Conservation (phyloP, 2,329 filamentous ascomycete genomes). For the Ceratocystis cacaofunesta region DNA sequence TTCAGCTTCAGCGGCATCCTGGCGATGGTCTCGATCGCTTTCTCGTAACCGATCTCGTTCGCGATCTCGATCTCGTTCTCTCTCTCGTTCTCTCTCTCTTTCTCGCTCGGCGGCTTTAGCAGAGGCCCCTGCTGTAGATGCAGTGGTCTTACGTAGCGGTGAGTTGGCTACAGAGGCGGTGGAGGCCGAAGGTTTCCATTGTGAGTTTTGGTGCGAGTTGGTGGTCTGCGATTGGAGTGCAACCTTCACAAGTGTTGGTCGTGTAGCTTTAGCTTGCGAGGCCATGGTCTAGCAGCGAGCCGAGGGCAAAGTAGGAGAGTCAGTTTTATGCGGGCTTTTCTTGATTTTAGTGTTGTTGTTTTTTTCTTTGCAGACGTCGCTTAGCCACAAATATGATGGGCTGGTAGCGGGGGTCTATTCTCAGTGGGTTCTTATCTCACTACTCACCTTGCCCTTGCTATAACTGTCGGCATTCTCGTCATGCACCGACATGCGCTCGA, state of each 20-base stretch:
- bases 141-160: constrained; percentile 7
- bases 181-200: constrained; percentile 13
- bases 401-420: not conserved
- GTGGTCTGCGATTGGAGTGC: constrained; percentile 65
- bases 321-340: not conserved
- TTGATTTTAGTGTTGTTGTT: constrained; percentile 2
- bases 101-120: constrained; percentile 6
- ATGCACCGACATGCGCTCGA: constrained; percentile 78
- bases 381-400: constrained; percentile 1
- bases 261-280: constrained; percentile 15
- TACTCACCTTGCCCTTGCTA: constrained; percentile 61
- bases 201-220: constrained; percentile 37
- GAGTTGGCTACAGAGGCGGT: not conserved
- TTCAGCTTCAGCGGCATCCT: constrained; percentile 39
- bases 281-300: constrained; percentile 11
- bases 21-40: constrained; percentile 30
- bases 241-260: constrained; percentile 74
- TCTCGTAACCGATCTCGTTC: constrained; percentile 11
- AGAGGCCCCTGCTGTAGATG: constrained; percentile 14
- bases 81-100: constrained; percentile 12
- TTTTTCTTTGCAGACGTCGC: not conserved
- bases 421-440: not conserved
- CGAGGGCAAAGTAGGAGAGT: not conserved
- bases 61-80: constrained; percentile 13
- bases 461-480: constrained; percentile 65